These are phyloP conservation scores for Incumbomyces delicatus DNA, from an alignment of 2,329 filamentous ascomycete genomes.

Conservation along the genomic window DNA sequence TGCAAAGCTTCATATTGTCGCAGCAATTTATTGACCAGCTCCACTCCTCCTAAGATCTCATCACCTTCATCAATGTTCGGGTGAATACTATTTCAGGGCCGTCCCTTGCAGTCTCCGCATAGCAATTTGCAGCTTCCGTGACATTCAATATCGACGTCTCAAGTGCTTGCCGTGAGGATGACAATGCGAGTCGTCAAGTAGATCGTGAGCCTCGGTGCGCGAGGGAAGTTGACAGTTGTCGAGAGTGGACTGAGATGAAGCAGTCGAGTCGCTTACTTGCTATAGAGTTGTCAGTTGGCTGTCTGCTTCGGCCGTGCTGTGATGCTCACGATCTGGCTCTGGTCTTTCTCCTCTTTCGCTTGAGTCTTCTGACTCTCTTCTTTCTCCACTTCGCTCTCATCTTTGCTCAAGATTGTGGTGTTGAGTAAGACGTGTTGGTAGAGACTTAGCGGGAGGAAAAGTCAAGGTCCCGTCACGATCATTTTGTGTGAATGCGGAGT, in stretches of 20 bases:
- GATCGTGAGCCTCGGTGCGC: conserved; percentile 4
- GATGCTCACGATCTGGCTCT: conserved; percentile 81
- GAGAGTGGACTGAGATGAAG: conserved; percentile 42
- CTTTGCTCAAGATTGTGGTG: conserved; percentile 4
- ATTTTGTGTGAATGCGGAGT: neutral
- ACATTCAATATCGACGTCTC: conserved; percentile 7
- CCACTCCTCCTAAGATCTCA: conserved; percentile 18
- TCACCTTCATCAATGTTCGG: conserved; percentile 4
- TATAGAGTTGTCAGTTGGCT: conserved; percentile 31
- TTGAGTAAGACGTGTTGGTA: conserved; percentile 9
- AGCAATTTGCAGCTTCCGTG: conserved; percentile 4
- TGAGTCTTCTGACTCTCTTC: conserved; percentile 98
- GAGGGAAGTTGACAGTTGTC: conserved; percentile 20
- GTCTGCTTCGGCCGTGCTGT: neutral
- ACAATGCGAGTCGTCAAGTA: conserved; percentile 8
- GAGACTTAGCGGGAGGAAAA: conserved; percentile 3
- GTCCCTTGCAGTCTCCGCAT: conserved; percentile 10
- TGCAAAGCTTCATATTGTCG: conserved; percentile 14
- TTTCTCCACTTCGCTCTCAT: conserved; percentile 99
- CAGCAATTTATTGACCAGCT: conserved; percentile 13
- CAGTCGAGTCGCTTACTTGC: conserved; percentile 59
- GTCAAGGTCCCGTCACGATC: neutral
- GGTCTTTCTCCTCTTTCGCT: conserved; percentile 99
- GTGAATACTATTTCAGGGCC: conserved; percentile 14
- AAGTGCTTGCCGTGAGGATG: conserved; percentile 9